phyloP scores from a whole-genome alignment of 352 stramenopile species.

The Aphanomyces invadans region DNA sequence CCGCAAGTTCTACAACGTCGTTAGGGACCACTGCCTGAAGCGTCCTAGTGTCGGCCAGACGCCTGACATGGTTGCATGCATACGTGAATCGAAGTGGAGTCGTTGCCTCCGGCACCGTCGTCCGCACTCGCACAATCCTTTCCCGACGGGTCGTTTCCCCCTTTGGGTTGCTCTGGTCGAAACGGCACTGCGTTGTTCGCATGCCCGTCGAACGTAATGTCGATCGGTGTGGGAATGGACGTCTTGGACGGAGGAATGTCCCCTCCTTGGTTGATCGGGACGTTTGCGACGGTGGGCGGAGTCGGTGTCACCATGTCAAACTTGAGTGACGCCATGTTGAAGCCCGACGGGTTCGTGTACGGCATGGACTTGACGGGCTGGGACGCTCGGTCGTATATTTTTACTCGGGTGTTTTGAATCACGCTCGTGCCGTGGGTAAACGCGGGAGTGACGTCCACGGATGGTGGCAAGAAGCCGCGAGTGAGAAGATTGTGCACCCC shows the following conservation, averaged over 20 bases:
- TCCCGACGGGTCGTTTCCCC: constrained; percentile 10
- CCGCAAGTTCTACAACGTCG: constrained; percentile 42
- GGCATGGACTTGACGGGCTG: constrained; percentile 39
- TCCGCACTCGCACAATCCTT: constrained; percentile 23
- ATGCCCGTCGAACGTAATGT: constrained; percentile 1
- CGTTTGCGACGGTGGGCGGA: no score
- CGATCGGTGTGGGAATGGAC: neutral
- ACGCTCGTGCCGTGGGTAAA: constrained; percentile 46
- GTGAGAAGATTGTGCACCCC: constrained; percentile 65
- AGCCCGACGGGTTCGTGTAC: constrained; percentile 55
- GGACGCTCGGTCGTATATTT: constrained; percentile 53
- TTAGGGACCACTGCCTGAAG: no score
- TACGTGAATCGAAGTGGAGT: constrained; percentile 33
- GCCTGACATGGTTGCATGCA: neutral
- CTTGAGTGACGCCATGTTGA: constrained; percentile 69
- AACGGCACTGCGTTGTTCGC: no score
- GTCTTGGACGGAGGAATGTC: neutral
- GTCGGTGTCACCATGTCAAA: constrained; percentile 59
- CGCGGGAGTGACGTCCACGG: constrained; percentile 54
- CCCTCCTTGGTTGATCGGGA: no score
- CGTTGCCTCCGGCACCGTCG: constrained; percentile 27
- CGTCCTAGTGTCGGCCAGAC: no score
- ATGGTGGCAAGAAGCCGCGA: constrained; percentile 53
- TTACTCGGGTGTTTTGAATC: constrained; percentile 43
- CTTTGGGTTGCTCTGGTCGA: constrained; percentile 27